These are phyloP conservation scores for Euphorbia corollata DNA, from an alignment of 441 rosid genomes.

Conservation along the genomic window DNA sequence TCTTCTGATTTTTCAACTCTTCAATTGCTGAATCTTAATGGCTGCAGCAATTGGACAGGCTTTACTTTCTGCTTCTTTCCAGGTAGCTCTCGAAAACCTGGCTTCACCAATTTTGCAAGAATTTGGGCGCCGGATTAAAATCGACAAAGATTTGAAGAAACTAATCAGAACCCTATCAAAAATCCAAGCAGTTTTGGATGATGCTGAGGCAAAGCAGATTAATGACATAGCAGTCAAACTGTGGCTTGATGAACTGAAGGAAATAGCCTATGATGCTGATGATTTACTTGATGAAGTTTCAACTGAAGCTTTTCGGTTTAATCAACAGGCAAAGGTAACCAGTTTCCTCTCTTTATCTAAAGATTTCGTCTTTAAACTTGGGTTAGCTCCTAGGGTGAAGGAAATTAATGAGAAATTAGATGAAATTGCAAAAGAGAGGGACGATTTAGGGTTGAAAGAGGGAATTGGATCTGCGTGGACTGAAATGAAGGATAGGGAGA, in stretches of 20 bases:
- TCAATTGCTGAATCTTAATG: neutral
- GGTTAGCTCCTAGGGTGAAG: slow-evolving; percentile 12
- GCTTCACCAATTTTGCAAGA: slow-evolving; percentile 12
- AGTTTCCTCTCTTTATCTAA: neutral
- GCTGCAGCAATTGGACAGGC: slow-evolving; percentile 13
- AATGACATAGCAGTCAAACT: neutral
- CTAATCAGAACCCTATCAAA: slow-evolving; percentile 1
- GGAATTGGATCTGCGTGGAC: neutral
- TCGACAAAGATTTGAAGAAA: slow-evolving; percentile 13
- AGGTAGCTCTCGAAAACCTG: slow-evolving; percentile 12
- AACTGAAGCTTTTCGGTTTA: slow-evolving; percentile 10
- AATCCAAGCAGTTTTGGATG: slow-evolving; percentile 11
- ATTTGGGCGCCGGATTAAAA: slow-evolving; percentile 3
- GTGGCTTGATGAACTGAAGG: slow-evolving; percentile 18
- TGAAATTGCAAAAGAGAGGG: no score
- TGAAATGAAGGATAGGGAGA: slow-evolving; percentile 14
- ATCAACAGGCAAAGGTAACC: slow-evolving; percentile 11
- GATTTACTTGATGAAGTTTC: slow-evolving; percentile 17
- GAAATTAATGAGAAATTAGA: slow-evolving; percentile 11
- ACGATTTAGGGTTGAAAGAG: slow-evolving; percentile 18
- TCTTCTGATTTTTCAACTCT: neutral
- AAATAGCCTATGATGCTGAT: slow-evolving; percentile 15
- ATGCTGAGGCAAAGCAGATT: slow-evolving; percentile 17
- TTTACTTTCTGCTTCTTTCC: slow-evolving; percentile 17
- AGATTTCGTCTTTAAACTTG: neutral